Evolutionary conservation across 2,329 filamentous ascomycete genomes (phyloP), one percentile per base, ranked within the genome.

Genomic region (Lachnellula occidentalis): DNA sequence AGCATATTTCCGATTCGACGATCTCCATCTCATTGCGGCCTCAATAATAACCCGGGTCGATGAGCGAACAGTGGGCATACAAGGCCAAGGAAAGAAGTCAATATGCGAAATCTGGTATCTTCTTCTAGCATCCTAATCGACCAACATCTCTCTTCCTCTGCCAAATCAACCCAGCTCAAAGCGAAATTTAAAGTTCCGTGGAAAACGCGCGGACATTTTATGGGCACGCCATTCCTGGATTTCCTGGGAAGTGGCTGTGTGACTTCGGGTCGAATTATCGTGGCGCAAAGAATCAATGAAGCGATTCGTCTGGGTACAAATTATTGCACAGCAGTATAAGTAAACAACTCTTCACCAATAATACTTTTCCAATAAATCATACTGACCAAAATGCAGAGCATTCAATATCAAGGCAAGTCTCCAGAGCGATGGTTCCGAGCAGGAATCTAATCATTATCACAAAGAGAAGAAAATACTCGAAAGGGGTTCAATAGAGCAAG

Each of bases 241-340:
- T 17, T 14, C 22, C 22, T 21, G 12, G 15, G 15, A 21, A 48
- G 2, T 17, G 54, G 51, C 19, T 39, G 50, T 49, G 51, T 48
- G n/a, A 54, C 14, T 49, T 22, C 15, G 24, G 31, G 42, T n/a
- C 22, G 34, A 37, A 42, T 9, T 14, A 46, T 41, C 37, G 39
- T 14, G 19, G 41, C 24, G 51, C 31, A 43, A 24, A 34, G 47
- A 7, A 55, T 59, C 45, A 42, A 60, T 60, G 56, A 58, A 53
- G 55, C 54, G 45, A 51, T 58, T 60, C 42, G 45, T 49, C 34
- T 58, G 58, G 58, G 46, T 58, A 22, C 47, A 51, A 15, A 21
- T 50, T 54, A 53, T 56, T 43, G 47, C 53, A 27, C 53, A 60
- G 58, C 56, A 47, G 36, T 53, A 55, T 58, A 39, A 48, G 58